Conservation (phyloP, 805 yeast species). For the Kluyveromyces starmeri region DNA sequence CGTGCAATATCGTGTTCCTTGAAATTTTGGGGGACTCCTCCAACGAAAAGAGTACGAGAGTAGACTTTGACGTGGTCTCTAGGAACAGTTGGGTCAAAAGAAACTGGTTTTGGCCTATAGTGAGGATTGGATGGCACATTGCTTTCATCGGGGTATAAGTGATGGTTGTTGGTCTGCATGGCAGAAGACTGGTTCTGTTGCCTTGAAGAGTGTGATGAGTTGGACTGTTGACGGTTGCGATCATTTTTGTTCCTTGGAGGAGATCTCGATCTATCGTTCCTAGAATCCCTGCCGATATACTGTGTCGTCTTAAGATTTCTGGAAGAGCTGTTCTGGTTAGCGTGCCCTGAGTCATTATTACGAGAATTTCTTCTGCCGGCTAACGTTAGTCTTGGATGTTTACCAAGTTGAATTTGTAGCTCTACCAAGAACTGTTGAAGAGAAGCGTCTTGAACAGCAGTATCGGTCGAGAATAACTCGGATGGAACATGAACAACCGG, state of each 20-base stretch:
- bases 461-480: conserved; percentile 19
- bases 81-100: conserved; percentile 62
- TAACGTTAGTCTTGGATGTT: conserved; percentile 7
- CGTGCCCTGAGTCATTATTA: conserved; percentile 1
- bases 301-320: conserved; percentile 18
- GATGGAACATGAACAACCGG: conserved; percentile 19
- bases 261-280: conserved; percentile 46
- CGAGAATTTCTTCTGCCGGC: neutral
- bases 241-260: conserved; percentile 27
- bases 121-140: conserved; percentile 67
- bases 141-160: conserved; percentile 40
- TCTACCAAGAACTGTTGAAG: conserved; percentile 32
- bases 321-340: conserved; percentile 5
- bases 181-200: conserved; percentile 8
- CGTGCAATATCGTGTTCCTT: conserved; percentile 62
- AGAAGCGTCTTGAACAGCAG: conserved; percentile 33
- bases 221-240: conserved; percentile 1
- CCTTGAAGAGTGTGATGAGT: conserved; percentile 2
- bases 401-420: conserved; percentile 24
- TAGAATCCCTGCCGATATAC: conserved; percentile 31
- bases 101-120: conserved; percentile 65
- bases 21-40: conserved; percentile 84
- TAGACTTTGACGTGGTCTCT: conserved; percentile 73
- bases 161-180: conserved; percentile 25
- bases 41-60: conserved; percentile 87